Evolutionary conservation across 306 rosid genomes (phyloP).

Genomic region (Castanospermum australe): DNA sequence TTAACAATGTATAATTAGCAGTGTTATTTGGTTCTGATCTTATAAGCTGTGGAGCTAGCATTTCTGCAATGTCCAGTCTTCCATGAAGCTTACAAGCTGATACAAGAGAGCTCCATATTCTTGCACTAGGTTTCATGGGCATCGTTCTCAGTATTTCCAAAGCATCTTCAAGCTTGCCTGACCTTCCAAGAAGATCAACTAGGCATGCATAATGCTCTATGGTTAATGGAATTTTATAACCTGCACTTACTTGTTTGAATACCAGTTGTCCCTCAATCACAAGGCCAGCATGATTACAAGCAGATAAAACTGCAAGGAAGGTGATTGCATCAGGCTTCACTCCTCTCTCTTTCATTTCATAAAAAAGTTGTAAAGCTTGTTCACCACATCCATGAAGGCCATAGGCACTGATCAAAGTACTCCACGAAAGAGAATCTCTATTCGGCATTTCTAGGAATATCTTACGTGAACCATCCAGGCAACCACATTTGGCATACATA

Average conservation of each 20-base stretch:
- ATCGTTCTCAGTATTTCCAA: constrained; percentile 45
- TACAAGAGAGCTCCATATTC: constrained; percentile 66
- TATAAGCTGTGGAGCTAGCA: constrained; percentile 48
- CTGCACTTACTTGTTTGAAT: constrained; percentile 38
- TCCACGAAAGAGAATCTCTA: constrained; percentile 62
- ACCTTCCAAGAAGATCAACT: constrained; percentile 63
- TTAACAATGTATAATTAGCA: constrained; percentile 52
- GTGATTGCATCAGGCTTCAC: constrained; percentile 49
- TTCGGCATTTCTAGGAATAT: constrained; percentile 51
- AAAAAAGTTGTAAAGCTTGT: constrained; percentile 48
- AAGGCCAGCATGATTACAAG: constrained; percentile 74
- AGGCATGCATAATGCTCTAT: constrained; percentile 64
- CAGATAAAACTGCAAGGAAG: constrained; percentile 55
- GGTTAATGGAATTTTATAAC: constrained; percentile 29
- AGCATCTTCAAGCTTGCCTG: constrained; percentile 67
- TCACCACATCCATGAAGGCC: constrained; percentile 67
- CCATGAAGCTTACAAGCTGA: constrained; percentile 65
- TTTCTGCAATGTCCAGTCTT: constrained; percentile 52
- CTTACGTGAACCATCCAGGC: constrained; percentile 38
- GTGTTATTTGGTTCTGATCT: constrained; percentile 57
- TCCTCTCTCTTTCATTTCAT: constrained; percentile 57
- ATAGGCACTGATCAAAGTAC: constrained; percentile 51
- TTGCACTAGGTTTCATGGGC: constrained; percentile 61
- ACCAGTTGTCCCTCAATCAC: constrained; percentile 52
- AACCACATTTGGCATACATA: constrained; percentile 76